A percentile compares a stretch with the other conserved stretches of the same genome.
Conservation (phyloP, 805 yeast genomes). For the Candida piceae region DNA sequence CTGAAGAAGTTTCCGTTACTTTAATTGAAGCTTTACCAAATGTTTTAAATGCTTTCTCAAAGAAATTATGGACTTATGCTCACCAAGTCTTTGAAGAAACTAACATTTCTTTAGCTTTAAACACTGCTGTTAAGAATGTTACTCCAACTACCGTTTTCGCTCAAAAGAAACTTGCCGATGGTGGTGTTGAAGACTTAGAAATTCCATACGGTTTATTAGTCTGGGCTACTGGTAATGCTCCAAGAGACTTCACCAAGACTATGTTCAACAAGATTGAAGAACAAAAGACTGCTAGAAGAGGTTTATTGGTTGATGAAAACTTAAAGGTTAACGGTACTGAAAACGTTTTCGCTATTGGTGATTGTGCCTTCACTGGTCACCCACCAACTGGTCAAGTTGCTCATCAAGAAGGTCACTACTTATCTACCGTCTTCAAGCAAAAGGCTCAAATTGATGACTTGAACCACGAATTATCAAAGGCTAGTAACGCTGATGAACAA, state of each 20-base stretch:
- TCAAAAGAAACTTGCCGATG: conserved; percentile 38
- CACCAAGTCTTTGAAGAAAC: conserved; percentile 47
- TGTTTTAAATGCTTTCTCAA: conserved; percentile 47
- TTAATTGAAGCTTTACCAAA: conserved; percentile 51
- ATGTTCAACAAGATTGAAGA: conserved; percentile 42
- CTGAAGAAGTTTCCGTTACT: conserved; percentile 43
- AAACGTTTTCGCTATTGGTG: conserved; percentile 48
- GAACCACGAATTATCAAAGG: conserved; percentile 34
- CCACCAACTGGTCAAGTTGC: conserved; percentile 59
- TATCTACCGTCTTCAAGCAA: conserved; percentile 39
- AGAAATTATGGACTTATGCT: conserved; percentile 47
- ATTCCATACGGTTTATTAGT: conserved; percentile 52
- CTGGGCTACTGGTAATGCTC: conserved; percentile 57
- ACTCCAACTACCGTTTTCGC: conserved; percentile 39
- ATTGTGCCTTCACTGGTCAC: conserved; percentile 50
- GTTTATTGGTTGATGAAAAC: conserved; percentile 45
- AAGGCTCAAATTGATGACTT: conserved; percentile 40
- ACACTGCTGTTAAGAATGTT: conserved; percentile 47
- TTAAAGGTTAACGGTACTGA: conserved; percentile 44
- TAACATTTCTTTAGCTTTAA: conserved; percentile 41
- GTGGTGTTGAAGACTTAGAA: conserved; percentile 33
- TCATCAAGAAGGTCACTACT: conserved; percentile 48
- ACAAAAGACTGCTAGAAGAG: conserved; percentile 50
- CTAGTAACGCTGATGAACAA: conserved; percentile 34
- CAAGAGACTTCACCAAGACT: conserved; percentile 41